Evolutionary conservation across 495 filamentous ascomycete genomes (phyloP), one percentile per base, ranked within the genome.

Genomic region (Lentithecium fluviatile): DNA sequence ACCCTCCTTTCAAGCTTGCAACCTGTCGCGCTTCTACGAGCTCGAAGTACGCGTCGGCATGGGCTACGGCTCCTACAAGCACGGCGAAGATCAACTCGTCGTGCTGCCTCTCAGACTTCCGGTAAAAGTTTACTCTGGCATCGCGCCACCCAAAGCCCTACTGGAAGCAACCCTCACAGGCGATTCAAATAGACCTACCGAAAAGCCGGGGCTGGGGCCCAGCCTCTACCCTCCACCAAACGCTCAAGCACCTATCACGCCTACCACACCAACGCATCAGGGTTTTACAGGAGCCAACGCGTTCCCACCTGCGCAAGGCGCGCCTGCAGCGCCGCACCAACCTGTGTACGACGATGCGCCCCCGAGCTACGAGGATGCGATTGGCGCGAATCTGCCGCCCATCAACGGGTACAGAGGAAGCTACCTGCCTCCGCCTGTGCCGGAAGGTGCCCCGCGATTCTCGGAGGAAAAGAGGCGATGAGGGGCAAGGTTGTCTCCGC

Each of bases 1-100:
- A 20, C 94, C 94, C 0, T 83, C 82, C 4, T 98, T 98, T 69
- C 76, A 83, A 45, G 92, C 91, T 19, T 98, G 94, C 69, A 97
- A 97, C 71, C 83, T 98, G 50, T 77, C 79, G 50, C 83, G 93
- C 42, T 78, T 69, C 23, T 98, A 98, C 69, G 87, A 89, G 64
- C 75, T 98, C 42, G 90, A 96, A 69, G 76, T 96, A 34, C 83
- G 83, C 51, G 73, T 96, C 15, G 91, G 91, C 0, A 70, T 98
- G 24, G 81, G 82, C 12, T 85, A 82, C 68, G 81, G 83, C 15
- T 74, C 71, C 10, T 69, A 63, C 51, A 49, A 67, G 45, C 63
- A 65, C 47, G 65, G 64, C 45, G 42, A 58, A 62, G 25, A 74
- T 74, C 88, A 93, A 69, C 75, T 83, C 40, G 81, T 89, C 24